phyloP scores from a whole-genome alignment of 176 grass and related monocot species.

The Hordeum vulgare region MorexV3_pseudomolecules_assembly NC_058524.1:14003196-14003695 shows the following conservation, averaged over 20 bases:
- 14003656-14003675: fast-evolving
- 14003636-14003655: neutral
- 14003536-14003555: neutral
- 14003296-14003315: no score
- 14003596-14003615: neutral
- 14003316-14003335: no score
- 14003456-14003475: neutral
- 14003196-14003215: no score
- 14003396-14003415: neutral
- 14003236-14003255: no score
- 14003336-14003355: no score
- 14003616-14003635: neutral
- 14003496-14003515: neutral
- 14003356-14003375: no score
- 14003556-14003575: neutral
- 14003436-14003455: neutral
- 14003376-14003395: no score
- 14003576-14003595: neutral
- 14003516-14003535: neutral
- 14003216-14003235: no score
- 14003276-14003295: no score
- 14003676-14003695: neutral
- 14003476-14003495: neutral
- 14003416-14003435: neutral
- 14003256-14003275: no score